Evolutionary conservation across 139 green algal genomes (phyloP).

Genomic region (Asterochloris erici): DNA sequence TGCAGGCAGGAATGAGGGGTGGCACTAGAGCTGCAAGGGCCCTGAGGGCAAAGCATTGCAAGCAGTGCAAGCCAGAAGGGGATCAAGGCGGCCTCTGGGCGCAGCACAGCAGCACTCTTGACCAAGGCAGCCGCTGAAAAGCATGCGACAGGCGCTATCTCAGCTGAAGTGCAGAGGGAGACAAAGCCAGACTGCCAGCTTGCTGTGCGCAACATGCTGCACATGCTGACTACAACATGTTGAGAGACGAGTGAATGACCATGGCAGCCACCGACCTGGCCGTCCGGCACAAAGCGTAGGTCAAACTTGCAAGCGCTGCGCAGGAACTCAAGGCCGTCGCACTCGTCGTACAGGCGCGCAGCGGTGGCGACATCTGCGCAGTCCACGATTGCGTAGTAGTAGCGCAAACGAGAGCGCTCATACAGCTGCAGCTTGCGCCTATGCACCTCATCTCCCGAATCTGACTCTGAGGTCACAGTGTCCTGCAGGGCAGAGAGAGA

Average conservation of each 20-base stretch:
- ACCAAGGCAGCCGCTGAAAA: no score
- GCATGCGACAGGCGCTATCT: no score
- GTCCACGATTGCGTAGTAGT: constrained; percentile 80
- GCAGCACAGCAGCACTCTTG: no score
- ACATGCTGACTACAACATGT: neutral
- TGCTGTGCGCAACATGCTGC: neutral
- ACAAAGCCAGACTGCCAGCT: no score
- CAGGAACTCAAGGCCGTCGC: constrained; percentile 75
- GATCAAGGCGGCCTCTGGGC: no score
- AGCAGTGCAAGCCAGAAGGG: no score
- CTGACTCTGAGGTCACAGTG: neutral
- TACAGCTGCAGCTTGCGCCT: constrained; percentile 71
- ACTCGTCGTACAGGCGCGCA: constrained; percentile 75
- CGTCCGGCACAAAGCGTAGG: constrained; percentile 90
- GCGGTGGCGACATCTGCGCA: constrained; percentile 71
- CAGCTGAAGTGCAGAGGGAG: no score
- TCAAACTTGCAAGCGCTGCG: constrained; percentile 74
- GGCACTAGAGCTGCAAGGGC: no score
- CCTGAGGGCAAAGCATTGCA: no score
- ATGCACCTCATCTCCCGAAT: constrained; percentile 43
- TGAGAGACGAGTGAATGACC: neutral
- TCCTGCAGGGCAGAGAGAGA: neutral
- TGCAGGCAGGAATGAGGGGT: neutral
- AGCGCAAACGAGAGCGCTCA: constrained; percentile 80
- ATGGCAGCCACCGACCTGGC: constrained; percentile 24